Evolutionary conservation across 768 basidiomycete genomes (phyloP), one percentile per base, ranked within the genome.

Genomic region (Polyporus arcularius): DNA sequence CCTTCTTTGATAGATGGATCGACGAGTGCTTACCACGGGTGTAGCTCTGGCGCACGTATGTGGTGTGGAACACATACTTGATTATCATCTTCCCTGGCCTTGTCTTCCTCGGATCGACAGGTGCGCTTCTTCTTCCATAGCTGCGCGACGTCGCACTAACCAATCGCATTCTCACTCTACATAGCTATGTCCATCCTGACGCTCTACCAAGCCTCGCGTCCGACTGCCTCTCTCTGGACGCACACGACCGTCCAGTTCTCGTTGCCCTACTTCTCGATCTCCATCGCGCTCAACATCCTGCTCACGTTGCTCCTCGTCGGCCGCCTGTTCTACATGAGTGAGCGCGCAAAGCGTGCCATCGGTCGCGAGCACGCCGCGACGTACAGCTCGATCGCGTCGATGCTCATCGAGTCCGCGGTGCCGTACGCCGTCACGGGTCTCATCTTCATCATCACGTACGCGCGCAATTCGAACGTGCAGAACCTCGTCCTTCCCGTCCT

Each of bases 351-450:
- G 45, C 55, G 28, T 4, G 32, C 53, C n/a, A n/a, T 68, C 39
- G 63, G 67, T 39, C 8, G 10, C 4, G 53, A 63, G 11, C 49
- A 62, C 52, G 60, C 43, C 10, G 26, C 30, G 49, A 45, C 57
- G 6, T 68, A 68, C 56, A 49, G 47, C 18, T 58, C 64, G 50
- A 65, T 71, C 46, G 67, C 67, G 32, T 64, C 72, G 41, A 72
- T 73, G 66, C 60, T 68, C 54, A 62, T 72, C 57, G 72, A 73
- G 65, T 70, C 47, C 28, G 67, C 65, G 3, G 39, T 62, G 18
- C 67, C 68, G 12, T 71, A 69, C 45, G 63, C 69, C 26, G 54
- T 65, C 58, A 61, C 64, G 35, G 61, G 65, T 14, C 41, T 71
- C 45, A 60, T 69, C 40, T 69, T 73, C 57, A 58, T 65, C 28